Evolutionary conservation across 306 rosid genomes (phyloP).

Genomic region (Prunus mira): DNA sequence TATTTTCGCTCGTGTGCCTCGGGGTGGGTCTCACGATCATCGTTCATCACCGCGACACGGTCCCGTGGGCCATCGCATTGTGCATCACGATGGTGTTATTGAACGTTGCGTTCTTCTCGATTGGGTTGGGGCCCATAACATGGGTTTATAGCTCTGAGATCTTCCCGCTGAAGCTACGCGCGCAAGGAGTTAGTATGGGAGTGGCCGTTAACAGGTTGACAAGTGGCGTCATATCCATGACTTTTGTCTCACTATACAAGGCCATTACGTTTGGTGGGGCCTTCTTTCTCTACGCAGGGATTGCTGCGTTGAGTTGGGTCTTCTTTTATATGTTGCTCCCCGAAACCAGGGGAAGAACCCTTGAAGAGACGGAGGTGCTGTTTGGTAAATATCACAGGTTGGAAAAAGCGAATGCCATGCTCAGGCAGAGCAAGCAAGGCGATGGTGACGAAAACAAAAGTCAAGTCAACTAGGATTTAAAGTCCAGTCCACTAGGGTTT

Average conservation of each 20-base stretch:
- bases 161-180: slow-evolving; percentile 54
- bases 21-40: slow-evolving; percentile 44
- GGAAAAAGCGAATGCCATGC: background rate
- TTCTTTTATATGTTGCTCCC: slow-evolving; percentile 48
- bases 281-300: slow-evolving; percentile 35
- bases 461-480: background rate
- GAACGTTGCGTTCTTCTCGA: slow-evolving; percentile 54
- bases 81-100: slow-evolving; percentile 39
- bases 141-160: slow-evolving; percentile 69
- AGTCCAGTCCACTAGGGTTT: background rate
- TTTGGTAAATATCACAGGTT: slow-evolving; percentile 32
- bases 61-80: slow-evolving; percentile 55
- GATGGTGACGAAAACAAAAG: background rate
- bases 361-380: slow-evolving; percentile 45
- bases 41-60: background rate
- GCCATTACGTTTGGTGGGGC: slow-evolving; percentile 46
- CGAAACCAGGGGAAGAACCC: slow-evolving; percentile 49
- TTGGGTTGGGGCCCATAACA: slow-evolving; percentile 66
- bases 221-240: slow-evolving; percentile 51
- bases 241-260: slow-evolving; percentile 30
- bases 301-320: slow-evolving; percentile 18
- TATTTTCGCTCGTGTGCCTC: slow-evolving; percentile 37
- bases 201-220: slow-evolving; percentile 52
- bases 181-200: slow-evolving; percentile 52
- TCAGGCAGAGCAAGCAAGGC: background rate